Evolutionary conservation across 2,329 filamentous ascomycete species (phyloP).

Genomic region (Phaeosphaeria sp.): DNA sequence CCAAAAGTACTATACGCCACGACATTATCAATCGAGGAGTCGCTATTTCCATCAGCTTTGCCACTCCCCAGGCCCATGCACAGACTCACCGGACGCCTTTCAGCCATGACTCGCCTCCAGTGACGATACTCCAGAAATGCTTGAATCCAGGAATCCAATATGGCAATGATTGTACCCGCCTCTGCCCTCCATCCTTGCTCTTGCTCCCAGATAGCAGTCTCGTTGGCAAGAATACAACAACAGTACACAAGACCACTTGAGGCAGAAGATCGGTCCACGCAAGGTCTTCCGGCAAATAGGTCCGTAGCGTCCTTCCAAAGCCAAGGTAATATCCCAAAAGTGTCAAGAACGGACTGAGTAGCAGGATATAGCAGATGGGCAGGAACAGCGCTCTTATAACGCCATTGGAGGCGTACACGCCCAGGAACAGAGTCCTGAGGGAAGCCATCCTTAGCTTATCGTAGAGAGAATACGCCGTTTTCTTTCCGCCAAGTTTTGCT

Average conservation of each 20-base stretch:
- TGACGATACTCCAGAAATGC: conserved; percentile 59
- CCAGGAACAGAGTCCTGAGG: conserved; percentile 40
- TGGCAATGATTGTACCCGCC: conserved; percentile 56
- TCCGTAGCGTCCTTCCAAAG: conserved; percentile 23
- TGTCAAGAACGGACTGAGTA: conserved; percentile 38
- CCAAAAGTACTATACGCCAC: conserved; percentile 59
- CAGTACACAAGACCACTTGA: conserved; percentile 34
- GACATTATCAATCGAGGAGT: conserved; percentile 49
- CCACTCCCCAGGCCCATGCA: neutral
- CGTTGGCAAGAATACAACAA: conserved; percentile 37
- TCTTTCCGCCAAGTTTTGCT: neutral
- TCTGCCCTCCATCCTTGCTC: conserved; percentile 38
- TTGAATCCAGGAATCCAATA: conserved; percentile 68
- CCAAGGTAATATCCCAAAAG: conserved; percentile 31
- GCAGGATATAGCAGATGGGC: conserved; percentile 39
- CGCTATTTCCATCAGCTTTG: conserved; percentile 28
- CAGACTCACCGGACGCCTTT: conserved; percentile 48
- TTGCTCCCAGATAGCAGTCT: conserved; percentile 33
- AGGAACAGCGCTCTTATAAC: conserved; percentile 43
- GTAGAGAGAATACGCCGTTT: neutral
- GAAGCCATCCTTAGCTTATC: conserved; percentile 31
- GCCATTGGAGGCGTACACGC: conserved; percentile 41
- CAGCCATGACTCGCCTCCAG: conserved; percentile 54
- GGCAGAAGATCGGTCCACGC: conserved; percentile 38
- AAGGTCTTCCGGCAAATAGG: conserved; percentile 28